A percentile compares a stretch with the other conserved stretches of the same genome.
Evolutionary conservation across 164 flowering plant species (phyloP).

Genomic region (Macadamia tetraphylla): DNA sequence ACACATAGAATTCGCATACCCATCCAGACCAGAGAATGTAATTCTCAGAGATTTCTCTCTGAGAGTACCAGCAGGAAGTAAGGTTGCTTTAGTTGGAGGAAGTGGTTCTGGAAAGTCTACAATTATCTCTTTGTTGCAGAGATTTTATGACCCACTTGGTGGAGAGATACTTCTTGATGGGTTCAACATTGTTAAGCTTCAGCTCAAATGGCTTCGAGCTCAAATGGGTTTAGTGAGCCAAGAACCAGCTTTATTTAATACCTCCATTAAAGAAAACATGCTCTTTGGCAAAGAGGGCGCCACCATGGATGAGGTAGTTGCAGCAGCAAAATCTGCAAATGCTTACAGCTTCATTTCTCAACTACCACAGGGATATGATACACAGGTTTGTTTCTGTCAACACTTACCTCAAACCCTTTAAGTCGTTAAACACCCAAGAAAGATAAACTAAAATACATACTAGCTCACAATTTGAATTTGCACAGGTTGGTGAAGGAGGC

Average conservation of each 20-base stretch:
- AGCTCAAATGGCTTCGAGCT: conserved; percentile 45
- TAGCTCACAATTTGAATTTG: background rate
- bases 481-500: conserved; percentile 52
- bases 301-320: conserved; percentile 27
- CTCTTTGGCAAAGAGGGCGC: conserved; percentile 47
- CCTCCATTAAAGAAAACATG: conserved; percentile 57
- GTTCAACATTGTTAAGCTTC: conserved; percentile 25
- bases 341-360: conserved; percentile 46
- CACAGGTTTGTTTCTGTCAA: conserved; percentile 19
- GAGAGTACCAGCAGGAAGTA: conserved; percentile 24
- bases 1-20: conserved; percentile 39
- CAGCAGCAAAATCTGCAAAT: conserved; percentile 47
- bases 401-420: background rate
- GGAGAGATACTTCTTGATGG: conserved; percentile 52
- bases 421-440: background rate
- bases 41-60: conserved; percentile 33
- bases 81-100: conserved; percentile 52
- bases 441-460: too few relatives aligned
- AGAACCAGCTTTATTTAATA: conserved; percentile 54
- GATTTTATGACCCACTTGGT: conserved; percentile 46
- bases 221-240: conserved; percentile 57
- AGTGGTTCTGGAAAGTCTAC: conserved; percentile 68
- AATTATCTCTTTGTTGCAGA: conserved; percentile 38
- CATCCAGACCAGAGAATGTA: conserved; percentile 35
- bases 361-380: conserved; percentile 48